Evolutionary conservation across 176 grass and related monocot genomes (phyloP).

Genomic region (Rhipidocladum racemiflorum): DNA sequence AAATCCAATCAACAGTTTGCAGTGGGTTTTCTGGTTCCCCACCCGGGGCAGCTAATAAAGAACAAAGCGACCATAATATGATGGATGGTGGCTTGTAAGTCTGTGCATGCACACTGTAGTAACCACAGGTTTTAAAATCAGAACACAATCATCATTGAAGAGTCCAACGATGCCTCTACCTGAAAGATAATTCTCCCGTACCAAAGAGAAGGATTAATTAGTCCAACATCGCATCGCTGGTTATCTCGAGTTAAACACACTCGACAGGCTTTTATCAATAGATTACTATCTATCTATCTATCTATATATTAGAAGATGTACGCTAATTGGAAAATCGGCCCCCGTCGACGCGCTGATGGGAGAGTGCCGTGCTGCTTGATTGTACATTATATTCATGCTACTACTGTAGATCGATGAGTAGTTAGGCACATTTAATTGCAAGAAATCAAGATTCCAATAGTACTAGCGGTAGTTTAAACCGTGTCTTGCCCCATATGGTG

Average conservation of each 20-base stretch:
- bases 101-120: neutral
- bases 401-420: neutral
- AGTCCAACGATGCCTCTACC: conserved; percentile 30
- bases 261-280: neutral
- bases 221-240: neutral
- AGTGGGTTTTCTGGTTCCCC: neutral
- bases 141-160: conserved; percentile 31
- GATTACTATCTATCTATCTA: neutral
- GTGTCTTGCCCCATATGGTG: conserved; percentile 30
- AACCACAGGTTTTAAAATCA: conserved; percentile 20
- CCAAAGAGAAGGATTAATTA: conserved; percentile 22
- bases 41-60: neutral
- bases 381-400: neutral
- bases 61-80: neutral
- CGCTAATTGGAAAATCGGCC: neutral
- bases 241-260: neutral
- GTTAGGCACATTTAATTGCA: neutral
- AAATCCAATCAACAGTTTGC: neutral
- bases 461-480: conserved; percentile 4
- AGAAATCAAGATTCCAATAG: conserved; percentile 13
- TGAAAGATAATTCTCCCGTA: conserved; percentile 32
- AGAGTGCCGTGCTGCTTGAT: neutral
- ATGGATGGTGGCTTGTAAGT: conserved; percentile 8
- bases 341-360: neutral
- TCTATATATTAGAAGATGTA: neutral